These are phyloP conservation scores for Sarocladium strictum DNA, from an alignment of 2,329 filamentous ascomycete species.

Conservation along the genomic window DNA sequence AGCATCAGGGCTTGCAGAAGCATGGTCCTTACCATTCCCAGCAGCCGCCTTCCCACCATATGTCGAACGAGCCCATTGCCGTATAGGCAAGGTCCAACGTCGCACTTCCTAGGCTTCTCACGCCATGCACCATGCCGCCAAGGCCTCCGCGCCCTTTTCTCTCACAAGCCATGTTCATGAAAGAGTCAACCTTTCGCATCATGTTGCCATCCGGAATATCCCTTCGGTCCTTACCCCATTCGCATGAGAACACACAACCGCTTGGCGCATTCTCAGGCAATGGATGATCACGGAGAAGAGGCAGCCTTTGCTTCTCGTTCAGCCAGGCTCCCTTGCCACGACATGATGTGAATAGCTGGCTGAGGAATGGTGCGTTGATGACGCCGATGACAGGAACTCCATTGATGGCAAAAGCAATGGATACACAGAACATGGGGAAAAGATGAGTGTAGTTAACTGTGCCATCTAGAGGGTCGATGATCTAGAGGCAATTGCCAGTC, in stretches of 20 bases:
- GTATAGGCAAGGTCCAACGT: constrained; percentile 70
- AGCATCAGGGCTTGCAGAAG: neutral
- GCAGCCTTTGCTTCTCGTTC: constrained; percentile 57
- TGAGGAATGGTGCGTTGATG: constrained; percentile 65
- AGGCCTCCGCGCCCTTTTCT: constrained; percentile 54
- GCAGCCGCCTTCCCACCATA: constrained; percentile 78
- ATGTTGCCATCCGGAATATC: constrained; percentile 63
- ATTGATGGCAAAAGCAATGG: constrained; percentile 61
- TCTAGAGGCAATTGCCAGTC: constrained; percentile 57
- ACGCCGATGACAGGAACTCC: constrained; percentile 60
- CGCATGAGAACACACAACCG: constrained; percentile 67
- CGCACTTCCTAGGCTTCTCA: constrained; percentile 65
- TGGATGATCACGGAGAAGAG: constrained; percentile 55
- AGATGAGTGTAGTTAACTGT: constrained; percentile 79
- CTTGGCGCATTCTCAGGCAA: constrained; percentile 59
- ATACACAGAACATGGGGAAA: constrained; percentile 77
- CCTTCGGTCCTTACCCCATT: constrained; percentile 73
- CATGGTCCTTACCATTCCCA: constrained; percentile 61
- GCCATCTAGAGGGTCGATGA: constrained; percentile 71
- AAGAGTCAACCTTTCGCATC: constrained; percentile 66
- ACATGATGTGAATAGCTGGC: constrained; percentile 65
- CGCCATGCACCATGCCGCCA: constrained; percentile 74
- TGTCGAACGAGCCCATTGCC: constrained; percentile 70
- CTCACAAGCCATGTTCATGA: constrained; percentile 69
- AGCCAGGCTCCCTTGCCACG: constrained; percentile 62